Base-by-base conservation (phyloP, 805 yeast genomes). In the Saccharomycopsis sp. region DNA sequence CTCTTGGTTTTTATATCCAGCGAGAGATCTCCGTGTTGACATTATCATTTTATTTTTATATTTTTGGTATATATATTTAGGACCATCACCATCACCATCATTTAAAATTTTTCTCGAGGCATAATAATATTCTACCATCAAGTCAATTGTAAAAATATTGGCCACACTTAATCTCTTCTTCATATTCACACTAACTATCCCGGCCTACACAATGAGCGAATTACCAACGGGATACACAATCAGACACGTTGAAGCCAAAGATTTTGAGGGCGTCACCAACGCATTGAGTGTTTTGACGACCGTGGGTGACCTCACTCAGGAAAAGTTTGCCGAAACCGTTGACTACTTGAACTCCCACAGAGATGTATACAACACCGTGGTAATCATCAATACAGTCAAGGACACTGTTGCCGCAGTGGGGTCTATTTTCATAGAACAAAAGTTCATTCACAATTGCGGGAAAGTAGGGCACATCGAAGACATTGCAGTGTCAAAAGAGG, bases 391-490 rank as follows among this genome's bases (percentile, higher is more conserved):
- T 63, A 68, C 67, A 0, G 59, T 55, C 2, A 63, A 69, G 1
- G 44, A 58, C 0, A 82, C 78, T 7, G 81, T 91, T 9, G 96
- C 89, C 0, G 97, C 95, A 2, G 82, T 91, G 0, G 98, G 98
- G 0, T 83, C 87, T 68, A 72, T 92, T 14, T 66, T 94, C 9
- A 75, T 94, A 5, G 99, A 92, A 70, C 79, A 78, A 53, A 92
- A 92, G 70, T 72, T 86, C 62, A 90, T 94, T 62, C 99, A 92
- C 71, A 81, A 75, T 46, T 83, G 94, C 69, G 95, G 96, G 0
- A 71, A 78, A 55, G 95, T 89, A 2, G 98, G 98, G 1, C 98
- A 92, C 72, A 87, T 92, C 62, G 99, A 92, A 67, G 99, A 92
- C 69, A 92, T 92, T 61, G 86, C 97, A 0, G 96, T 92, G 2